phyloP scores from a whole-genome alignment of 2,329 filamentous ascomycete genomes.

The Chaetomium sp. region DNA sequence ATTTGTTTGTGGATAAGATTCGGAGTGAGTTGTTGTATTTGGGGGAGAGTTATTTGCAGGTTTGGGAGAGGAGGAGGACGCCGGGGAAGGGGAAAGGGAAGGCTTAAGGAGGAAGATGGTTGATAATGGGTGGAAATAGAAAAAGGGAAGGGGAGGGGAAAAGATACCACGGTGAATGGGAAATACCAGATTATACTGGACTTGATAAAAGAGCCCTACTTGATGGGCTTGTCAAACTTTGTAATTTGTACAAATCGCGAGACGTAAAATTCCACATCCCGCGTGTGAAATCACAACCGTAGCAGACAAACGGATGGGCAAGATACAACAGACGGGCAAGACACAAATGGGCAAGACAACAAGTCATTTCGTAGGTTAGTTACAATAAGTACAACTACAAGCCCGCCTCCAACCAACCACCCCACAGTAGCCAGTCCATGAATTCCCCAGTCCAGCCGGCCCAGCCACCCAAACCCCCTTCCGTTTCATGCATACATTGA shows the following conservation, averaged over 20 bases:
- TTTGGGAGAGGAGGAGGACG: slow-evolving; percentile 80
- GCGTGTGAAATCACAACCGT: too few species aligned
- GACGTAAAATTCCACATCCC: too few species aligned
- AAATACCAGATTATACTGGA: neutral
- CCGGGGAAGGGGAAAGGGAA: slow-evolving; percentile 24
- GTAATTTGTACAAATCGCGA: too few species aligned
- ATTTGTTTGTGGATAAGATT: slow-evolving; percentile 85
- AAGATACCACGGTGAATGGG: neutral
- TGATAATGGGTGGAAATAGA: slow-evolving; percentile 8
- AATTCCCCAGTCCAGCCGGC: too few species aligned
- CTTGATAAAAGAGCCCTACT: neutral
- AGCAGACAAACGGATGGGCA: too few species aligned
- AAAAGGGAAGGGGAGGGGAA: neutral
- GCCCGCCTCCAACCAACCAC: neutral
- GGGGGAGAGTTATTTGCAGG: slow-evolving; percentile 89
- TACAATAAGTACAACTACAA: slow-evolving; percentile 9
- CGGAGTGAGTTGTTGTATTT: slow-evolving; percentile 86
- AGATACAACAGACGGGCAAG: neutral
- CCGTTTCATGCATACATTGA: too few species aligned
- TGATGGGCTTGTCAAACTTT: too few species aligned
- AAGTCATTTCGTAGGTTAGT: neutral
- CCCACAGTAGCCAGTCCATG: too few species aligned
- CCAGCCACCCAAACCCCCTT: too few species aligned
- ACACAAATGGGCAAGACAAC: neutral
- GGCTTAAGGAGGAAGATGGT: slow-evolving; percentile 29